phyloP scores from a whole-genome alignment of 2,329 filamentous ascomycete genomes.

The Claviceps fusiformis region DNA sequence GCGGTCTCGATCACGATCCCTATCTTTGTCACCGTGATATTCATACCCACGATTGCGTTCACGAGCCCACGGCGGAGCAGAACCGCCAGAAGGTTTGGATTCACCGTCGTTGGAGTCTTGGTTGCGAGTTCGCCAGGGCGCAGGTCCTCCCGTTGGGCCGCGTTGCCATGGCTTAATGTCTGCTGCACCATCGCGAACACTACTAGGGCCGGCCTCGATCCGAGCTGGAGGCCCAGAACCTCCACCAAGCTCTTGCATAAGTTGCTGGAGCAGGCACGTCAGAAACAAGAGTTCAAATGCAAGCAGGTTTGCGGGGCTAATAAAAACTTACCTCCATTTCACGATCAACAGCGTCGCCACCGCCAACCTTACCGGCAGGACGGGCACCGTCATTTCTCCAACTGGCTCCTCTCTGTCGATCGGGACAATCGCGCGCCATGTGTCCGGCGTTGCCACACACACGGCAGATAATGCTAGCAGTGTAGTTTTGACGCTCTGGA shows the following conservation, averaged over 20 bases:
- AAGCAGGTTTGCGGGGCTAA: background rate
- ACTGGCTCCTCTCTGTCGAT: conserved; percentile 76
- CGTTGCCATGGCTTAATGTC: conserved; percentile 79
- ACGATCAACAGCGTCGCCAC: conserved; percentile 74
- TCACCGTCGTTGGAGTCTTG: conserved; percentile 37
- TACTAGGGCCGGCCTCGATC: conserved; percentile 72
- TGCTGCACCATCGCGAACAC: conserved; percentile 35
- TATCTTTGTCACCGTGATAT: conserved; percentile 17
- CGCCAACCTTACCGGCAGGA: conserved; percentile 53
- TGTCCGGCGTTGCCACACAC: conserved; percentile 96
- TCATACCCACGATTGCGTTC: conserved; percentile 40
- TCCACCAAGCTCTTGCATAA: conserved; percentile 93
- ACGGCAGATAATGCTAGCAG: conserved; percentile 97
- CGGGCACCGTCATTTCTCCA: conserved; percentile 66
- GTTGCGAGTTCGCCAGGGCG: conserved; percentile 57
- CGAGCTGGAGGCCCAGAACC: conserved; percentile 58
- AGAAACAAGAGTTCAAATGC: conserved; percentile 17
- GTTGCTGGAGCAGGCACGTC: conserved; percentile 47
- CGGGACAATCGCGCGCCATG: conserved; percentile 95
- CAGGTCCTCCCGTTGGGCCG: conserved; percentile 68
- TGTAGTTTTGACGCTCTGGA: conserved; percentile 93
- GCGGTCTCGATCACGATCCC: conserved; percentile 4
- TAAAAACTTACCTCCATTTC: conserved; percentile 71
- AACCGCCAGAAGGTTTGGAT: conserved; percentile 29
- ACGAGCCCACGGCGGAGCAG: conserved; percentile 47